Percentiles rank a stretch among this genome's conserved stretches.
phyloP scores from a whole-genome alignment of 116 monocot species.

The Papilionanthe hybrid region DNA sequence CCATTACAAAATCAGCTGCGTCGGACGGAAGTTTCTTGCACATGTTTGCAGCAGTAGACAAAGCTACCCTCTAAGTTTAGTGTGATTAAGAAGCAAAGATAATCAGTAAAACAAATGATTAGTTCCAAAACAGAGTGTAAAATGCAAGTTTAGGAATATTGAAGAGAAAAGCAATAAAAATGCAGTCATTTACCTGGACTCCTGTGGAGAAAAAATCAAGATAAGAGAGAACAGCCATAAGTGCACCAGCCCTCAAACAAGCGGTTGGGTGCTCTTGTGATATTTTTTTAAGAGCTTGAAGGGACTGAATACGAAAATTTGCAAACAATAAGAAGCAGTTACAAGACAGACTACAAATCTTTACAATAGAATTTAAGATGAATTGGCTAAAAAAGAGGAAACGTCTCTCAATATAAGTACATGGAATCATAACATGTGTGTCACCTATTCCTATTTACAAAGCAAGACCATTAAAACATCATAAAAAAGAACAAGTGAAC shows the following conservation, averaged over 20 bases:
- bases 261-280: conserved; percentile 97
- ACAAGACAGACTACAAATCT: not conserved
- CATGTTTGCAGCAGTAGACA: conserved; percentile 99
- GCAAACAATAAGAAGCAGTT: not conserved
- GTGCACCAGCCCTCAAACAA: conserved; percentile 95
- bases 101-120: not conserved
- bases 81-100: not conserved
- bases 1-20: conserved; percentile 99
- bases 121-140: not conserved
- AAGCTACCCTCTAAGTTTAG: conserved; percentile 80
- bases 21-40: conserved; percentile 96
- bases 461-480: not conserved
- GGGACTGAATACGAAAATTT: conserved; percentile 48
- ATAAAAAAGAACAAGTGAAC: not conserved
- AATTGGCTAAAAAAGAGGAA: not conserved
- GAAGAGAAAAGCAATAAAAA: conserved; percentile 8
- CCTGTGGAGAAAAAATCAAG: conserved; percentile 99
- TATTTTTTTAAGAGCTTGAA: conserved; percentile 99
- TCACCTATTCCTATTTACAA: not conserved
- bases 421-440: not conserved
- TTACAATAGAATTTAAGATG: not conserved
- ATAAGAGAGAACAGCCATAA: conserved; percentile 98
- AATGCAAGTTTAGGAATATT: not conserved
- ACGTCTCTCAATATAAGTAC: not conserved
- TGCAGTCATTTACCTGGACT: conserved; percentile 63